Evolutionary conservation across 108 stramenopile genomes (phyloP).

Genomic region (Cyclotella cryptica): DNA sequence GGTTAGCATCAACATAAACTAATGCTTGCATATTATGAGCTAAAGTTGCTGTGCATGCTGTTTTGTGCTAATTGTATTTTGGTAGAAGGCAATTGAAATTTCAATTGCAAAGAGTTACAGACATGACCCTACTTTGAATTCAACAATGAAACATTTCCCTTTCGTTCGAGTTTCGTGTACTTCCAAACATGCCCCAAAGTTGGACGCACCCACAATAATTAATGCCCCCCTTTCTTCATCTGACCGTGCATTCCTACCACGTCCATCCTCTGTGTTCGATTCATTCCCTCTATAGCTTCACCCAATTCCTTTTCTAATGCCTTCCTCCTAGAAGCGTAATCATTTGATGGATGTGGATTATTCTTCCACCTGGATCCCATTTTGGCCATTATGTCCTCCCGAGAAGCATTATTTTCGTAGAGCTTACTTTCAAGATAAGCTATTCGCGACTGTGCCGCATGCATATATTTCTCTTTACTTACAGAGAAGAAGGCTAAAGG

Average conservation of each 20-base stretch:
- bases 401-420: slow-evolving; percentile 1
- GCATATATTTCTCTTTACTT: slow-evolving; percentile 4
- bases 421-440: slow-evolving; percentile 13
- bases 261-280: slow-evolving; percentile 12
- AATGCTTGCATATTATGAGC: no score
- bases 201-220: neutral
- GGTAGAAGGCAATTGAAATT: no score
- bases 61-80: no score
- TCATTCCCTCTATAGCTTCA: slow-evolving; percentile 16
- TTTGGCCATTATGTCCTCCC: neutral
- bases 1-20: no score
- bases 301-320: slow-evolving; percentile 14
- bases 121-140: no score
- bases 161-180: no score
- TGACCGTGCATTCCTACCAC: neutral
- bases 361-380: slow-evolving; percentile 15
- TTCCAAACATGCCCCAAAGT: no score
- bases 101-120: no score
- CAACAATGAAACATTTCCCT: no score
- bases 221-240: neutral
- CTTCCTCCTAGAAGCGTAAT: slow-evolving; percentile 8
- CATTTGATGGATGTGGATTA: slow-evolving; percentile 15
- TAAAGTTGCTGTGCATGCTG: no score
- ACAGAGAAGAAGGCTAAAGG: slow-evolving; percentile 6
- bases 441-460: slow-evolving; percentile 10